phyloP scores from a whole-genome alignment of 108 stramenopile species.

The Parietichytrium sp. region DNA sequence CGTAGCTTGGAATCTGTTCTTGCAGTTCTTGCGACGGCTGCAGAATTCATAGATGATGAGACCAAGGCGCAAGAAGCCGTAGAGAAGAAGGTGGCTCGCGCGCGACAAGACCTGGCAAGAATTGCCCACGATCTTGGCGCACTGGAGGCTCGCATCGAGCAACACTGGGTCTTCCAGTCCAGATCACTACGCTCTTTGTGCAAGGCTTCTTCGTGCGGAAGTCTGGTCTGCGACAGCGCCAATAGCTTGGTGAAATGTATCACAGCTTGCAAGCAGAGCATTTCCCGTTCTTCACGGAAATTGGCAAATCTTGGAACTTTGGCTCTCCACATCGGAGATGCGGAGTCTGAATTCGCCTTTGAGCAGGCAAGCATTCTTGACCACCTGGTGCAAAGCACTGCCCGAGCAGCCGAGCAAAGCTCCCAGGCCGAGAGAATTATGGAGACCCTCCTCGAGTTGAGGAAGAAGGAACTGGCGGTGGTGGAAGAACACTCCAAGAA shows the following conservation, averaged over 20 bases:
- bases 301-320: neutral
- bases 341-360: neutral
- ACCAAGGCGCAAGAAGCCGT: neutral
- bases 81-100: neutral
- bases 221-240: neutral
- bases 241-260: neutral
- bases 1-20: neutral
- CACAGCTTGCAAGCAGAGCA: no score
- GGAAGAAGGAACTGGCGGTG: no score
- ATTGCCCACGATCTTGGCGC: neutral
- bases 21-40: neutral
- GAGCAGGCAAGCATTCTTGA: neutral
- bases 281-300: no score
- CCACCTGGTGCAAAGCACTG: neutral
- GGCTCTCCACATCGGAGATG: neutral
- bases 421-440: no score
- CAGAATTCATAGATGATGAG: neutral
- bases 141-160: neutral
- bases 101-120: neutral
- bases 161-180: neutral
- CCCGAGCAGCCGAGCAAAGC: neutral
- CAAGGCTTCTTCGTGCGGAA: slow-evolving; percentile 8
- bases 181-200: neutral
- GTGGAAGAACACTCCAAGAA: no score
- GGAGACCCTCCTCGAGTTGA: no score